Percentiles rank a stretch among this genome's conserved stretches.
Evolutionary conservation across 306 rosid genomes (phyloP).

Genomic region (Canavalia ensiformis): DNA sequence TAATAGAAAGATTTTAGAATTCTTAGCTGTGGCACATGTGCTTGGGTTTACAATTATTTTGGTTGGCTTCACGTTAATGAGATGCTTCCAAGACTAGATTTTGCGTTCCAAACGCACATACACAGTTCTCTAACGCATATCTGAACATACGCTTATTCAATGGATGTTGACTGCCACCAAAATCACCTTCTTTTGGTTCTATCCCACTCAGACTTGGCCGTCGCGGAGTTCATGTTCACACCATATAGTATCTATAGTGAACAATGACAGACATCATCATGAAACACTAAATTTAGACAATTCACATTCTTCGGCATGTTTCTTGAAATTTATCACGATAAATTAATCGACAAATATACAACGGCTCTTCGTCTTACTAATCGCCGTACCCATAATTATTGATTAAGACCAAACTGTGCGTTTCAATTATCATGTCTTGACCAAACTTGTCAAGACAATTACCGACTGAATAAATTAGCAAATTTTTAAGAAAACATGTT

Average conservation of each 20-base stretch:
- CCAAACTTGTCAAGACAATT: slow-evolving; percentile 10
- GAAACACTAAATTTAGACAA: not conserved
- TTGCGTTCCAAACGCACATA: too few relatives aligned
- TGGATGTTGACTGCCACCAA: not conserved
- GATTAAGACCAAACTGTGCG: not conserved
- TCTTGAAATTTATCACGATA: not conserved
- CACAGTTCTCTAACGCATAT: too few relatives aligned
- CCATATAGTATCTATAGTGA: not conserved
- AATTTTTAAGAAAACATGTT: slow-evolving; percentile 1
- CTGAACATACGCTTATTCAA: too few relatives aligned
- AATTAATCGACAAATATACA: not conserved
- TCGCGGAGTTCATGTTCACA: not conserved
- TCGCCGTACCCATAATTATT: not conserved
- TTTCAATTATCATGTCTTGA: not conserved
- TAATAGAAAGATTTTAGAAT: too few relatives aligned
- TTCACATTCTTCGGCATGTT: not conserved
- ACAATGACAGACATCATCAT: not conserved
- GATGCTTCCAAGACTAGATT: too few relatives aligned
- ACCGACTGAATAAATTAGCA: not conserved
- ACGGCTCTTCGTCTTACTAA: not conserved
- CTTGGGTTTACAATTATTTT: too few relatives aligned
- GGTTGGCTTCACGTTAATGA: too few relatives aligned
- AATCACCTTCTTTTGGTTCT: not conserved
- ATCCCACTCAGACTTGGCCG: not conserved
- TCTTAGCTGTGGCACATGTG: too few relatives aligned